Evolutionary conservation across 2,329 filamentous ascomycete species (phyloP), one percentile per base, ranked within the genome.

Genomic region (Cordyceps farinosa): DNA sequence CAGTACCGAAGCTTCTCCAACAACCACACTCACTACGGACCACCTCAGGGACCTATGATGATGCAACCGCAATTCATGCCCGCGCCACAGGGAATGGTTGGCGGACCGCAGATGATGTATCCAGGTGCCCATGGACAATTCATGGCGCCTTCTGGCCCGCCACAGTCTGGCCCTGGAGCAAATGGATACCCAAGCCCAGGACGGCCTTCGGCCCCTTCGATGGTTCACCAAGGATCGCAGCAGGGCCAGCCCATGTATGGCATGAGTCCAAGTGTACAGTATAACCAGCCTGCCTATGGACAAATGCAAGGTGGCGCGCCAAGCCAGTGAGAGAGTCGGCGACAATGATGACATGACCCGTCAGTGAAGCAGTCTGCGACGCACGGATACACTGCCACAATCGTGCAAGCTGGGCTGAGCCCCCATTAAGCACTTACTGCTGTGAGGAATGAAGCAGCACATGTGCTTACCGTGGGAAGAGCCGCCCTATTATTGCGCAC

Each of bases 151-250:
- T 78, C 79, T 47, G 82, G 80, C 2, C 82, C 82, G 22, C 84
- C 83, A 34, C 85, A 86, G 67, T 76, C 79, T 9, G 83, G 87
- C 61, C 86, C 89, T 27, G 90, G 85, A 50, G 82, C 85, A 8
- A 90, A 88, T 69, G 91, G 92, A 17, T 97, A 91, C 71, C 90
- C 92, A n/a, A 97, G 94, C 73, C 94, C 94, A 1, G 88, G 91
- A 63, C 86, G 92, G 54, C 87, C 88, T 34, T 74, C 80, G 27
- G 91, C 95, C 13, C 89, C 91, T 2, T 92, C 96, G 88, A 98
- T 98, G 94, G 90, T 89, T 70, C 93, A 93, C 68, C 92, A 97
- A 77, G 91, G 91, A 62, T 97, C 93, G 34, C 94, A 97, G 71
- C 93, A 96, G 74, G 92, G 93, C 47, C 92, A 96, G 73, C 87